phyloP scores from a whole-genome alignment of 2,329 filamentous ascomycete genomes.

The Sclerotinia trifoliorum region DNA sequence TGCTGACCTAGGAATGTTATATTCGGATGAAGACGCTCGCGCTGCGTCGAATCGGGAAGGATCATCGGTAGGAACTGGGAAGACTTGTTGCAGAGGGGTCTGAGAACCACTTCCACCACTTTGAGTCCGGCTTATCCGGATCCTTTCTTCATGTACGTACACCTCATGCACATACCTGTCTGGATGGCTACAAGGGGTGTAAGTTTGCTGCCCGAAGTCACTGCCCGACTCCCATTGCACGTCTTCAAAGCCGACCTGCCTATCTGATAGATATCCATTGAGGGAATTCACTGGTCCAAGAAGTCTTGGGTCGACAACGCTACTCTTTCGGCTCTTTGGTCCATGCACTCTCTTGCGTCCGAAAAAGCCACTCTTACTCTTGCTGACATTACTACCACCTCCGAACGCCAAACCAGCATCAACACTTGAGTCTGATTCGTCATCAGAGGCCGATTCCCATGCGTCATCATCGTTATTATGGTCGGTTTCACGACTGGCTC shows the following conservation, averaged over 20 bases:
- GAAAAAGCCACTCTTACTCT: conserved; percentile 28
- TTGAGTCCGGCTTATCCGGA: conserved; percentile 31
- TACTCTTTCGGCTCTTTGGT: conserved; percentile 45
- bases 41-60: conserved; percentile 59
- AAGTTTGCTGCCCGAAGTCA: conserved; percentile 36
- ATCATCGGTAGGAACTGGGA: conserved; percentile 66
- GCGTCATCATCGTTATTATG: conserved; percentile 48
- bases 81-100: conserved; percentile 59
- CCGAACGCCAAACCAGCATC: conserved; percentile 63
- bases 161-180: conserved; percentile 1
- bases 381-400: conserved; percentile 40
- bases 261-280: conserved; percentile 51
- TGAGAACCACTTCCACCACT: conserved; percentile 43
- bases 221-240: conserved; percentile 38
- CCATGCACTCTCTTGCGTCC: conserved; percentile 37
- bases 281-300: conserved; percentile 64
- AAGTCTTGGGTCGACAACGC: conserved; percentile 56
- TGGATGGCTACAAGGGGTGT: conserved; percentile 4
- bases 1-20: conserved; percentile 50
- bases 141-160: conserved; percentile 13
- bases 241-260: conserved; percentile 55
- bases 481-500: conserved; percentile 32
- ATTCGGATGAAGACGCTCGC: conserved; percentile 50
- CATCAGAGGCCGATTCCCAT: conserved; percentile 59
- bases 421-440: conserved; percentile 50